These are phyloP conservation scores for Camellia lanceoleosa DNA, from an alignment of 148 eudicot genomes.

Conservation along the genomic window DNA sequence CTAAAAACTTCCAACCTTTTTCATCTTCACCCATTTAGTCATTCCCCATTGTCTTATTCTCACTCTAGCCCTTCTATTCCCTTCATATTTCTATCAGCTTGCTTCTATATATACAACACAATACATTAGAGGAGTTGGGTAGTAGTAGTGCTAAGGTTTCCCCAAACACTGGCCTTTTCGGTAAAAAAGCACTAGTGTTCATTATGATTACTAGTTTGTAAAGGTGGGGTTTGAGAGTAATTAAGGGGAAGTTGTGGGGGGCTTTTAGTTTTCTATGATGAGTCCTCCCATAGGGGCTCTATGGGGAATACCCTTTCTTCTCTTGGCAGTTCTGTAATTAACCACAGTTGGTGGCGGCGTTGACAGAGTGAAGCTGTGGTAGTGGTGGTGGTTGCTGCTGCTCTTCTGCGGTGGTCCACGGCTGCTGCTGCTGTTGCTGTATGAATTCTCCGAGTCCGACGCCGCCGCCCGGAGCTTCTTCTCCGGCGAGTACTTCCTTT, in stretches of 20 bases:
- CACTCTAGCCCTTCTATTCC: neutral
- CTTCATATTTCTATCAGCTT: conserved; percentile 1
- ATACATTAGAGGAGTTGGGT: neutral
- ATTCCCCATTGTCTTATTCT: conserved; percentile 8
- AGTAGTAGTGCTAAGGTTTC: neutral
- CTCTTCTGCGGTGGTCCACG: conserved; percentile 24
- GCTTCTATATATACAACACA: conserved; percentile 15
- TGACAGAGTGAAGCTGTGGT: conserved; percentile 62
- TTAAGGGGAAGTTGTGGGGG: neutral
- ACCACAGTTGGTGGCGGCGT: conserved; percentile 67
- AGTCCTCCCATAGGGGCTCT: conserved; percentile 82
- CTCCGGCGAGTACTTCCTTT: conserved; percentile 25
- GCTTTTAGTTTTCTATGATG: conserved; percentile 40
- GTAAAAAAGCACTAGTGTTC: conserved; percentile 17
- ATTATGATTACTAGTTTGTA: neutral
- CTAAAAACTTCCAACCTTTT: neutral
- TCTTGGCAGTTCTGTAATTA: conserved; percentile 53
- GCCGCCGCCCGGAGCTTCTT: conserved; percentile 14
- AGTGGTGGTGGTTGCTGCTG: conserved; percentile 18
- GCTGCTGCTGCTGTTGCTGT: conserved; percentile 55
- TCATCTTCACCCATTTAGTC: conserved; percentile 4
- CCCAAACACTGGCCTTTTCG: conserved; percentile 16
- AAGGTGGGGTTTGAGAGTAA: neutral
- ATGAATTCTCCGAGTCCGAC: conserved; percentile 66
- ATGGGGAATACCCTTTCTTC: conserved; percentile 96